Evolutionary conservation across 1,284 basidiomycete genomes (phyloP).

Genomic region (Puccinia horiana): DNA sequence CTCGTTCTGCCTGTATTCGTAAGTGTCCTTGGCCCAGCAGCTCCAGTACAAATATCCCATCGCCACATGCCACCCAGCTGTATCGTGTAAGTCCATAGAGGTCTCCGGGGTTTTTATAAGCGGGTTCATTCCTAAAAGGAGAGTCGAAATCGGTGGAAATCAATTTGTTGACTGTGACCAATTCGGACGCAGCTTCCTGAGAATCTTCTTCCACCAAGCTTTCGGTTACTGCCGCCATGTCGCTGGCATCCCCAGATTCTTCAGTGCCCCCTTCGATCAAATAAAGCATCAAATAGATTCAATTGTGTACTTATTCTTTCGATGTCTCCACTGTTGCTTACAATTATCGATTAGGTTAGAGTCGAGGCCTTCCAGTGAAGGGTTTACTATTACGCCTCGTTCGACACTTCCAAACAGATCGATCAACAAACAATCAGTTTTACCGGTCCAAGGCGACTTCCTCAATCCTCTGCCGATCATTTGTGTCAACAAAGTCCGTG

Average conservation of each 20-base stretch:
- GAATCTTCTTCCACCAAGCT: background rate
- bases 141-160: conserved; percentile 56
- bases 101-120: conserved; percentile 42
- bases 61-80: conserved; percentile 58
- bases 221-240: background rate
- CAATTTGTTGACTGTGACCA: conserved; percentile 37
- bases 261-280: background rate
- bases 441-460: conserved; percentile 76
- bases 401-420: conserved; percentile 82
- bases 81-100: conserved; percentile 55
- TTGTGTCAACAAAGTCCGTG: conserved; percentile 83
- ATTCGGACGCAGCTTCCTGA: background rate
- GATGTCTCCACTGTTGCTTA: background rate
- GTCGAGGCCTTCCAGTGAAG: conserved; percentile 53
- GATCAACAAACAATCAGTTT: conserved; percentile 81
- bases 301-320: background rate
- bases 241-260: background rate
- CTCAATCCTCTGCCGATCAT: conserved; percentile 96
- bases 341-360: conserved; percentile 38
- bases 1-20: conserved; percentile 18
- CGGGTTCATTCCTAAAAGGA: conserved; percentile 48
- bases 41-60: conserved; percentile 56
- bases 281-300: background rate
- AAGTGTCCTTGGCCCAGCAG: conserved; percentile 42
- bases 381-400: conserved; percentile 65